Evolutionary conservation across 495 filamentous ascomycete species (phyloP), one percentile per base, ranked within the genome.

Genomic region (Penicillium parvum): DNA sequence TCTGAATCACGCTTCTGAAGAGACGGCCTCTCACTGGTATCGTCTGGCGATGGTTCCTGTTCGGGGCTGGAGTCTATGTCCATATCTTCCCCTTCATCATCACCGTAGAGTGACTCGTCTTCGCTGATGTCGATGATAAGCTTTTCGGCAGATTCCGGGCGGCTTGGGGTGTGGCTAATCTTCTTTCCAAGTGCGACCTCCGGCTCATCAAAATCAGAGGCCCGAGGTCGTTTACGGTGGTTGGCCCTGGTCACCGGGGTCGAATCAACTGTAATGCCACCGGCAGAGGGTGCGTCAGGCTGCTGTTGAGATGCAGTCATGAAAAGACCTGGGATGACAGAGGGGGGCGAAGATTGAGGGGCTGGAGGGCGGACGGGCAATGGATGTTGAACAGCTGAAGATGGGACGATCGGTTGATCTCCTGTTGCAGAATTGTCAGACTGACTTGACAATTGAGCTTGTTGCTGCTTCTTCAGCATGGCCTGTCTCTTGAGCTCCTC

Each of bases 141-240:
- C 36, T 61, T 67, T 23, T 58, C 53, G 9, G 60, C 53, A 4
- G 45, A 33, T 22, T 41, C 26, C 11, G 27, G 23, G 9, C 49
- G 37, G 17, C 42, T 51, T 5, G 42, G 44, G 11, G 54, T 53
- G 3, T 63, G 75, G 22, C 73, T 78, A 85, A 11, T 78, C 74
- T 36, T 78, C 55, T 87, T 92, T 20, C 72, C 54, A n/a, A 72
- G 58, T 11, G 65, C 54, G 14, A 67, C 36, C n/a, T n/a, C n/a
- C 36, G 68, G 40, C 48, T 79, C 68, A 45, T 79, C 79, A 30
- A 95, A 90, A 56, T 95, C 90, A 10, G 86, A 76, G 25, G 90
- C 89, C 30, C 86, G 84, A n/a, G 86, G 88, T 15, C 90, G 83
- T 61, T 95, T 95, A 14, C 84, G 77, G 38, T 71, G 65, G 25